Base-by-base conservation (phyloP, 176 grass and related monocot species). In the Leersia perrieri region DNA sequence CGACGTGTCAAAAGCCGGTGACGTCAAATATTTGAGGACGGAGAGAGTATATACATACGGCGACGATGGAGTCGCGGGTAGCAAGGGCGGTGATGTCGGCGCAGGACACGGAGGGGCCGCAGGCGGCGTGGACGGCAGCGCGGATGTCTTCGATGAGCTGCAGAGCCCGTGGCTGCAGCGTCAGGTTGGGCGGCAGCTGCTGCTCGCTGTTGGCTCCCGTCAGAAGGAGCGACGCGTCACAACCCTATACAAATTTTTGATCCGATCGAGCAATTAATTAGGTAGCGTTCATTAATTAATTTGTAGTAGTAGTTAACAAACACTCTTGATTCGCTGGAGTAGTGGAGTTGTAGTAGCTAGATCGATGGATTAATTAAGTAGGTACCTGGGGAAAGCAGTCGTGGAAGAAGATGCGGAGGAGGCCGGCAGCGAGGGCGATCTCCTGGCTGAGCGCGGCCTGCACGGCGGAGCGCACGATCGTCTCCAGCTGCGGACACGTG, bases 201-300 rank as follows among this genome's bases (percentile, higher is more conserved):
- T 70, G 76, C 82, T 85, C 85, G 33, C 45, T 47, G 25, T 30
- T 4, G 23, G 15, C 55, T 28, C 26, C 72, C 15, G 68, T 73
- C 5, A 92, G 86, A 3, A 88, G 62, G 12, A 88, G 60, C 26
- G 90, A 92, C 7, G 82, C 90, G 75, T 92, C 90, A 64, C 90
- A 92, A 0, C 86, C 88, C 88, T 83, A n/a, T n/a, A n/a, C 22
- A 58, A 58, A 58, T n/a, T n/a, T n/a, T n/a, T n/a, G n/a, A n/a
- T n/a, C 51, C 51, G 42, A 55, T n/a, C n/a, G n/a, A 16, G 45
- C 49, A 22, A 7, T 20, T 8, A 22, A 7, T 51, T 22, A 22
- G 13, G 12, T 44, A 44, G 41, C 9, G 41, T 49, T 49, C 45
- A 20, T 49, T 20, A 49, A 13, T 49, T 49, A 53, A 53, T 53